Evolutionary conservation across 192 early-diverging fungal genomes (phyloP).

Genomic region (Backusella morwellensis): DNA sequence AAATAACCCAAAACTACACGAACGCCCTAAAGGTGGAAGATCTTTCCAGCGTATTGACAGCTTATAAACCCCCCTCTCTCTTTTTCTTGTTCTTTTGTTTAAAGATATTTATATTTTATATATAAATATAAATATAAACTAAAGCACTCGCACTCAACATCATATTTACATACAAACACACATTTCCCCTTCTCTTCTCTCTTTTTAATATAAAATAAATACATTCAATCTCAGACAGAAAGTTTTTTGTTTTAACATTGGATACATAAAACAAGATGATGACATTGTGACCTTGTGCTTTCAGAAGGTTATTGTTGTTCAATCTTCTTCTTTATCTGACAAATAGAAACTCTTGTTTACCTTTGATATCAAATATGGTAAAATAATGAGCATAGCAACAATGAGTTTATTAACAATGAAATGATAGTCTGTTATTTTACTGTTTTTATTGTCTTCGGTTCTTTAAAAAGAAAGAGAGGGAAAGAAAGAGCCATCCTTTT

Average conservation of each 20-base stretch:
- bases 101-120: neutral
- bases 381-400: neutral
- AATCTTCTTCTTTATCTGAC: neutral
- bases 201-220: neutral
- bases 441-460: neutral
- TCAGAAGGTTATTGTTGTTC: neutral
- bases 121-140: neutral
- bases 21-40: slow-evolving; percentile 70
- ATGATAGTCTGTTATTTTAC: too few relatives aligned
- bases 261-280: neutral
- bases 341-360: neutral
- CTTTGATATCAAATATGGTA: neutral
- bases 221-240: too few relatives aligned
- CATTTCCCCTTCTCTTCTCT: neutral
- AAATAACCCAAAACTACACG: slow-evolving; percentile 74
- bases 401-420: neutral
- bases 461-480: neutral
- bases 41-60: slow-evolving; percentile 70
- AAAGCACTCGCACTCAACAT: neutral
- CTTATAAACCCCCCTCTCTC: slow-evolving; percentile 12
- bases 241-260: too few relatives aligned
- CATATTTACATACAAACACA: neutral
- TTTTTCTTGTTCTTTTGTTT: neutral
- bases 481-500: neutral
- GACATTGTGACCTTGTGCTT: neutral